Evolutionary conservation across 2,329 filamentous ascomycete genomes (phyloP).

Genomic region (Xylaria sp.): DNA sequence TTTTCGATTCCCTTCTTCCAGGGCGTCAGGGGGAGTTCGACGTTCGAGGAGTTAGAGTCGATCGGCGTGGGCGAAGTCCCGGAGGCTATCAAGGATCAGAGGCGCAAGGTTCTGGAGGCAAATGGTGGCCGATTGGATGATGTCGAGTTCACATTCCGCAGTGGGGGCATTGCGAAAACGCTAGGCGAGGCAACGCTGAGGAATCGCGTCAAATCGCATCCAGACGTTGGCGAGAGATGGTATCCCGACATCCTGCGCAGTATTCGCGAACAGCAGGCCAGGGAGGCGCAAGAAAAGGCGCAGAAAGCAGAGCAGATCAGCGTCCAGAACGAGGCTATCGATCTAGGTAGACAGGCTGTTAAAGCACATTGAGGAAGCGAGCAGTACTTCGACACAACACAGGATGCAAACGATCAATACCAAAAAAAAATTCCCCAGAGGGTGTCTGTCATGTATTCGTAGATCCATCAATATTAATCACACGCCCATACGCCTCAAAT

Average conservation of each 20-base stretch:
- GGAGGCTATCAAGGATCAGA: slow-evolving; percentile 69
- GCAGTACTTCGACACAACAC: slow-evolving; percentile 1
- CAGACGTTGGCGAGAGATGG: slow-evolving; percentile 86
- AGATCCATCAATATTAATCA: slow-evolving; percentile 29
- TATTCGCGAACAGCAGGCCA: slow-evolving; percentile 68
- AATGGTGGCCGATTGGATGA: slow-evolving; percentile 72
- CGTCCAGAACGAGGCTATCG: slow-evolving; percentile 33
- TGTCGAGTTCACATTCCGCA: slow-evolving; percentile 87
- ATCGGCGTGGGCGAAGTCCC: slow-evolving; percentile 69
- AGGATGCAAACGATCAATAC: slow-evolving; percentile 12
- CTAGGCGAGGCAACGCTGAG: slow-evolving; percentile 85
- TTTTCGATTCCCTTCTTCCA: slow-evolving; percentile 91
- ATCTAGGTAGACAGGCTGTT: slow-evolving; percentile 45
- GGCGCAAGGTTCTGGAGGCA: slow-evolving; percentile 65
- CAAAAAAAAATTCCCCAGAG: not conserved
- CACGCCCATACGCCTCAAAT: slow-evolving; percentile 32
- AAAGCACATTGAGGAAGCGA: slow-evolving; percentile 52
- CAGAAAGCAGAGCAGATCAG: slow-evolving; percentile 13
- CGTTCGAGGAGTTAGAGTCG: slow-evolving; percentile 78
- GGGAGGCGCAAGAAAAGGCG: slow-evolving; percentile 49
- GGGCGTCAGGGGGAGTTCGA: slow-evolving; percentile 80
- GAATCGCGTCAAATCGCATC: slow-evolving; percentile 87
- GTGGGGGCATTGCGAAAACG: slow-evolving; percentile 71
- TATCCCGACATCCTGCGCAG: slow-evolving; percentile 71
- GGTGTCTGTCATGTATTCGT: slow-evolving; percentile 34